Base-by-base conservation (phyloP, 257 asterid species). In the Capsicum rhomboideum region DNA sequence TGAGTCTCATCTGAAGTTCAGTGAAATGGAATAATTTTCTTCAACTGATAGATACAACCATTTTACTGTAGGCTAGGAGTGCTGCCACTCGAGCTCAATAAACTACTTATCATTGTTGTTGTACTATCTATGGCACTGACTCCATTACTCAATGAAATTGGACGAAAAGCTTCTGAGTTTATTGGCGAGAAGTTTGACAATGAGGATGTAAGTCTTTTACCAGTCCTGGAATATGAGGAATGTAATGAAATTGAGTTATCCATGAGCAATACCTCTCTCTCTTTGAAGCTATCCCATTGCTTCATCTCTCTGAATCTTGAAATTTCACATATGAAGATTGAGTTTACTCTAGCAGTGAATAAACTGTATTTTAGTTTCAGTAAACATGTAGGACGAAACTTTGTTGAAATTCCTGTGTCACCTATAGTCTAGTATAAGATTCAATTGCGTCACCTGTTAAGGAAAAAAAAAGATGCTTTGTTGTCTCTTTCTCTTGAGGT, bases 41-140 rank as follows among this genome's bases (percentile, higher is more conserved):
- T 52, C 68, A 67, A 67, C 49, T 21, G 59, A 58, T 29, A 50
- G 26, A 77, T 4, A 52, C 7, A 49, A 52, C 44, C 49, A n/a
- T 50, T 49, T 49, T 85, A 52, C 79, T 86, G 81, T 87, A 97
- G 99, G 98, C 99, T 97, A 82, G 99, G 99, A 64, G 99, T 97
- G 87, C 93, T 97, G 82, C 99, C 99, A 84, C 98, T 97, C 81
- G 99, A 97, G 88, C 91, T 97, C 89, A 97, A 93, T 93, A 97
- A 97, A 91, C 97, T 97, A 82, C 98, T 97, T 68, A 97, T 97
- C 85, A 97, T 97, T 37, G 99, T 97, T 85, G 99, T 97, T 72
- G 99, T 97, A 88, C 91, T 97, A 67, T 95, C 99, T 63, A 97
- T 97, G 99, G 94, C 99, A 34, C 84, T 96, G 86, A 96, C 99